These are phyloP conservation scores for Rhazya stricta DNA, from an alignment of 257 asterid genomes.

Conservation along the genomic window DNA sequence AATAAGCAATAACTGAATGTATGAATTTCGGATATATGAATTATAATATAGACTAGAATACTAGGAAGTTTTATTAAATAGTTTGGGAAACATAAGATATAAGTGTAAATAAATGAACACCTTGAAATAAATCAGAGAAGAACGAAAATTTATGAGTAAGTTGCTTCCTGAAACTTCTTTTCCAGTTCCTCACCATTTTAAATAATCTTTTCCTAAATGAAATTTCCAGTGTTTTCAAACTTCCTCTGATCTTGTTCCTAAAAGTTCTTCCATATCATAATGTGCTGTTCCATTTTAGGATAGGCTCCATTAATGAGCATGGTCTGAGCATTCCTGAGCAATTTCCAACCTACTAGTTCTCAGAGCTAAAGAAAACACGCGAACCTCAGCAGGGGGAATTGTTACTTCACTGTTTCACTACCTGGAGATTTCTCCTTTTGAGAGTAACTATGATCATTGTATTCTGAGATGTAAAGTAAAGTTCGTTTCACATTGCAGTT, in stretches of 20 bases:
- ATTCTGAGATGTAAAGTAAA: neutral
- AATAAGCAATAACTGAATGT: too few relatives aligned
- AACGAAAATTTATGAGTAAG: neutral
- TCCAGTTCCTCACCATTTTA: neutral
- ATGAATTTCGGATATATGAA: too few relatives aligned
- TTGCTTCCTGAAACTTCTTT: neutral
- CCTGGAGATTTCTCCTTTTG: neutral
- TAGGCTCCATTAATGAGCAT: neutral
- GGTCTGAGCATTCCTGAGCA: neutral
- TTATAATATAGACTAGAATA: too few relatives aligned
- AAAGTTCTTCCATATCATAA: neutral
- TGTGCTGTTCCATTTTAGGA: neutral
- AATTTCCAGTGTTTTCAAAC: neutral
- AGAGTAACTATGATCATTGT: neutral
- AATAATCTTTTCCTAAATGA: neutral
- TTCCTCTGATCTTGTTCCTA: neutral
- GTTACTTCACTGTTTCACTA: neutral
- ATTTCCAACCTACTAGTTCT: neutral
- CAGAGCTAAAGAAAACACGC: neutral
- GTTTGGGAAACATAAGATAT: too few relatives aligned
- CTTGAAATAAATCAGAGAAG: too few relatives aligned
- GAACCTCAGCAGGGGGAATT: neutral
- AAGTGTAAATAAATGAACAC: too few relatives aligned
- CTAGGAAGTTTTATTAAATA: too few relatives aligned
- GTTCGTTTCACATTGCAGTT: neutral